Base-by-base conservation (phyloP, 164 flowering plant genomes). In the Macadamia tetraphylla region DNA sequence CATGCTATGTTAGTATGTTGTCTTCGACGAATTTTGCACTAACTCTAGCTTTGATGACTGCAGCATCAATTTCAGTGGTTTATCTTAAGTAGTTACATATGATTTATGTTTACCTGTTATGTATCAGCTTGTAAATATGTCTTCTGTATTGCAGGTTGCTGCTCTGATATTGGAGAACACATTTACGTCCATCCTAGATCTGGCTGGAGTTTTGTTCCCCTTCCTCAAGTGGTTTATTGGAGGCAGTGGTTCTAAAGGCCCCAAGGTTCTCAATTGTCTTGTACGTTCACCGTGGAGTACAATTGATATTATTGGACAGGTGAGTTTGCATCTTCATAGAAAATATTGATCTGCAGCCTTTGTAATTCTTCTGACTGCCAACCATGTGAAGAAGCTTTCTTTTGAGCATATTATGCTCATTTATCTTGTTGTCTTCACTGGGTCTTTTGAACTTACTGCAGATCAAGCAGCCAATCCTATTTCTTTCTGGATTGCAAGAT, bases 281-380 rank as follows among this genome's bases (percentile, higher is more conserved):
- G 98, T 95, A 9, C 94, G 96, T 11, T 95, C 99, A 73, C 97
- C 99, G 12, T 95, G 98, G 99, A 89, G 76, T 69, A 95, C 99
- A 29, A 81, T 95, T 76, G 96, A 90, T 74, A 65, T 85, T 23
- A 64, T 92, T 80, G 88, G 92, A 59, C 74, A 92, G 99, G 99
- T 95, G 72, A 79, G 82, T 35, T 48, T 69, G 43, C 56, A 58
- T 58, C 7, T 43, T 63, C 13, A 30, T 56, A 11, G n/a, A 42
- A 30, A 32, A 6, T 60, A 32, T 67, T 68, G 60, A 53, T 42
- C 14, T 55, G 30, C 10, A n/a, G 9, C 12, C 30, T 29, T 30
- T 35, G 40, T 35, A 35, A 35, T 2, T 35, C 5, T 35, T 35
- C 5, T 35, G 40, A 35, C 40, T 35, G 40, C 40, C 40, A 35